Conservation (phyloP, 2,329 filamentous ascomycete genomes). For the Aspergillus neoniger region DNA sequence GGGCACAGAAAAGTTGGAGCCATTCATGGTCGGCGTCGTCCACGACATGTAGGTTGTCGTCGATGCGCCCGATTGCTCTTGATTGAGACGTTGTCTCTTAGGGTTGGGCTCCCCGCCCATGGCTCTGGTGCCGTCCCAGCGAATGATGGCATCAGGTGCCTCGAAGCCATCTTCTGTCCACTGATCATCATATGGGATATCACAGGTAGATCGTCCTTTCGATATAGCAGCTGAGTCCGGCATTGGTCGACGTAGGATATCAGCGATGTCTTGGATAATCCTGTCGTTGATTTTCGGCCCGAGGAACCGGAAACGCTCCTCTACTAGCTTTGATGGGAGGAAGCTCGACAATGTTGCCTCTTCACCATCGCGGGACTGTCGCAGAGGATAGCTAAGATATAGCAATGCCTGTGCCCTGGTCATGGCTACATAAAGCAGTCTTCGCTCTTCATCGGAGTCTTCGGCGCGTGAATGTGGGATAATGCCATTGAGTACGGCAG, state of each 20-base stretch:
- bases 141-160: conserved; percentile 33
- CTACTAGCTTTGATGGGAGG: conserved; percentile 59
- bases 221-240: conserved; percentile 60
- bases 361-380: conserved; percentile 61
- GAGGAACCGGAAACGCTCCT: conserved; percentile 56
- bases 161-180: conserved; percentile 67
- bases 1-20: conserved; percentile 42
- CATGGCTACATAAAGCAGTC: conserved; percentile 94
- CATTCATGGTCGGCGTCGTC: conserved; percentile 65
- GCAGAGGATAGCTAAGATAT: conserved; percentile 78
- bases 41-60: conserved; percentile 36
- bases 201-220: conserved; percentile 40
- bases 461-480: conserved; percentile 88
- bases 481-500: conserved; percentile 83
- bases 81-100: conserved; percentile 33
- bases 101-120: conserved; percentile 26
- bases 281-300: conserved; percentile 70
- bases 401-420: conserved; percentile 84
- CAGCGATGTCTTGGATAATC: conserved; percentile 66
- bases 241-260: conserved; percentile 66
- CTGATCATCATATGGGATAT: conserved; percentile 64
- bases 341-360: conserved; percentile 72
- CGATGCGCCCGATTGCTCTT: conserved; percentile 28
- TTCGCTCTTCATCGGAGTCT: conserved; percentile 81
- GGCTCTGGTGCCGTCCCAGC: conserved; percentile 40